Base-by-base conservation (phyloP, 148 eudicot genomes). In the Dianthus caryophyllus region DNA sequence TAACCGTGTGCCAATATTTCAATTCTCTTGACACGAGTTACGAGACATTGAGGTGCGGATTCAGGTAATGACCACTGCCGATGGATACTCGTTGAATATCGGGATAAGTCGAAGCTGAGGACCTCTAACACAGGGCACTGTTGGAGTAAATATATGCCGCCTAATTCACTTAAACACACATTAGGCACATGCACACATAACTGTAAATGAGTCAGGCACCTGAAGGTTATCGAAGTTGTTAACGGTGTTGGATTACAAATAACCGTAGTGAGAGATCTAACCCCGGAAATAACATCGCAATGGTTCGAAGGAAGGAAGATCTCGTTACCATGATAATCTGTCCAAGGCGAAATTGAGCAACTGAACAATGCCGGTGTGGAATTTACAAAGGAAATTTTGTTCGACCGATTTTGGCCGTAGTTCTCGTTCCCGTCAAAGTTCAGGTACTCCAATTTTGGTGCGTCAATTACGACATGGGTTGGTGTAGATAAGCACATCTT, bases 391-490 rank as follows among this genome's bases (percentile, higher is more conserved):
- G 56, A 51, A 1, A 51, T 18, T 15, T 18, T 10, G 24, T n/a
- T 18, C 18, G 24, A 15, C 16, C 0, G 24, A 6, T 0, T 51
- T 18, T 18, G 0, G 9, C 26, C 25, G 24, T 0, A 18, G 26
- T n/a, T n/a, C n/a, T n/a, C n/a, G n/a, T 7, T n/a, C 6, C 1
- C 7, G 21, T 18, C 3, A 0, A 18, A 51, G 24, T 10, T 1
- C 56, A 51, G 26, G 56, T n/a, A 51, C 56, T 51, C 56, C 56
- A 51, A 51, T 1, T 21, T 51, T 18, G 56, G 56, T 21, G 56
- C 26, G 24, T 51, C 16, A 2, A 51, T 51, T 51, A 51, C 56
- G 1, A 51, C 9, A 18, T 51, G 25, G 1, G 21, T 18, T 0
- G 56, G 56, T 0, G 18, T 0, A 18, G 11, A 3, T 0, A 8